Conservation (phyloP, 192 early-diverging fungal genomes). For the Coemansia sp. region DNA sequence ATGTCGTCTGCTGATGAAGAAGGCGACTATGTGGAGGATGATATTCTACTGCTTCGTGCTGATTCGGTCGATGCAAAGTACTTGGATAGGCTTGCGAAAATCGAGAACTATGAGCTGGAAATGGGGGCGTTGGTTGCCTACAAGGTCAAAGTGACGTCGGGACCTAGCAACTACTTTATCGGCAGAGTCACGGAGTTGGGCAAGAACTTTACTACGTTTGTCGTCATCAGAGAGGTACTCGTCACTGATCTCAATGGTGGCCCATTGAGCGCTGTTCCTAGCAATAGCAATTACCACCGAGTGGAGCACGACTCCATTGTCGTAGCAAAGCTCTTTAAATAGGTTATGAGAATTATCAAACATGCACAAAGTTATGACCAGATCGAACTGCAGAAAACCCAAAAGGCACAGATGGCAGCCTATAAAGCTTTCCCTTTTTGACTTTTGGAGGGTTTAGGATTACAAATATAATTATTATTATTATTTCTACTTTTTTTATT, state of each 20-base stretch:
- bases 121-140: background rate
- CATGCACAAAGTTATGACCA: too few species aligned
- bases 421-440: background rate
- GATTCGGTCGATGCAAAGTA: background rate
- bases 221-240: background rate
- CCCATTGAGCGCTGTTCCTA: too few species aligned
- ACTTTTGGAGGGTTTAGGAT: too few species aligned
- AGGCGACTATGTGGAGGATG: background rate
- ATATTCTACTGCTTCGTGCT: background rate
- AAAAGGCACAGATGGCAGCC: background rate
- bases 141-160: background rate
- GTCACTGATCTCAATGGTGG: too few species aligned
- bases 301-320: too few species aligned
- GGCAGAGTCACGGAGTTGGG: background rate
- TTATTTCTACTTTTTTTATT: background rate
- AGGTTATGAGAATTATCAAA: too few species aligned
- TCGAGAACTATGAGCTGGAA: too few species aligned
- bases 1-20: background rate
- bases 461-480: too few species aligned
- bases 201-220: background rate
- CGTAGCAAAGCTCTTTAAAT: too few species aligned
- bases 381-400: background rate
- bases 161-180: background rate
- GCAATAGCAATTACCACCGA: too few species aligned
- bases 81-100: background rate